Evolutionary conservation across 2,329 filamentous ascomycete species (phyloP), one percentile per base, ranked within the genome.

Genomic region (Blastomyces gilchristii): DNA sequence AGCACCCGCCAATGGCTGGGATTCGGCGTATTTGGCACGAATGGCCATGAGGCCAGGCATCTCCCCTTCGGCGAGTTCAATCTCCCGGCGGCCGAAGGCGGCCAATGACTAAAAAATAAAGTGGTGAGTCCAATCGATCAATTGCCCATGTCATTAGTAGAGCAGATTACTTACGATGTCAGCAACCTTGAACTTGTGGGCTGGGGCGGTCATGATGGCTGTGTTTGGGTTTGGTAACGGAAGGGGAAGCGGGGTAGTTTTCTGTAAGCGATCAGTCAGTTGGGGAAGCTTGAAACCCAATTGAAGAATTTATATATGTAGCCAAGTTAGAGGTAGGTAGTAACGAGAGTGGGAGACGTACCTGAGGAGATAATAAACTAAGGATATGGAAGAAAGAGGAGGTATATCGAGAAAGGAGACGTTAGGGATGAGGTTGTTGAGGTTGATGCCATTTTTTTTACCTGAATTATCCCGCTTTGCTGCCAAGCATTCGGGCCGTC

Each of bases 21-120:
- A 93, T 66, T 79, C 79, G 72, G 89, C 90, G 79, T 97, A 99
- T 85, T 96, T 96, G 75, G 80, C 77, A 76, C 94, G 89, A 75
- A 92, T 97, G 75, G 90, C 86, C 89, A 99, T 96, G 72, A 99
- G 87, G 86, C 94, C 93, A 69, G 93, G 92, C 92, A 97, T 97
- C 84, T 91, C 88, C 77, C 90, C 84, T 80, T 97, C 93, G 74
- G 94, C 92, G 76, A 97, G 86, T 82, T 97, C 92, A 75, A 99
- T 97, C 87, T 99, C 94, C 81, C 93, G 92, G 82, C 94, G 92
- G 81, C 94, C 94, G 77, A 99, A 97, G 80, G 94, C 94, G 77
- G 94, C 93, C 77, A 97, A 88, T 78, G 89, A 90, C 79, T 81
- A 65, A 43, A 67, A 65, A 43, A 67, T 58, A 28, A 57, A 34